Base-by-base conservation (phyloP, 2,329 filamentous ascomycete species). In the Penicillium sp. region DNA sequence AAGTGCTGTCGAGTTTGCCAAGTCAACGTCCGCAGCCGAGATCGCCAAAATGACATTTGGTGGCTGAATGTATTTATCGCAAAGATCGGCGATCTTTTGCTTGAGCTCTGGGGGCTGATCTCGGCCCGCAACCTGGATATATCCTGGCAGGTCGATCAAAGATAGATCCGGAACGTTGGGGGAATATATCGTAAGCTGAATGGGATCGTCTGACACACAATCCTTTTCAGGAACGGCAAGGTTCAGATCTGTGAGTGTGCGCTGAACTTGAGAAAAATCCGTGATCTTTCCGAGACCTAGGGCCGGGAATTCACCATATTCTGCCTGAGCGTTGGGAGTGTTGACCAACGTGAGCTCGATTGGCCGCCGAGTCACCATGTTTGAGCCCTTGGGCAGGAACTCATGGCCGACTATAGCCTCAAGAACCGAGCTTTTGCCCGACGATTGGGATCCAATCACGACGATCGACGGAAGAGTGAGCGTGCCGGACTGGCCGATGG, bases 361-460 rank as follows among this genome's bases (percentile, higher is more conserved):
- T 0, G 94, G 94, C 59, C 94, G 84, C 41, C 95, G 85, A 9
- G 94, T 99, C 50, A 99, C 94, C 94, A 99, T 99, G 70, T 99
- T 99, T 42, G 88, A 88, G n/a, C 94, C 94, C 75, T 99, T 99
- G 6, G 94, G 95, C 46, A 99, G 79, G 66, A 99, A 99, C 69
- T 99, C 94, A 71, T 99, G 94, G 6, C 94, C 95, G 54, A 99
- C 95, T 60, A 99, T 96, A 21, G 94, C 91, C 75, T 99, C 94
- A 48, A 99, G 76, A 1, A 99, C 94, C 1, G 94, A 99, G 71
- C 93, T 97, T 79, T 99, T 99, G 41, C 94, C 94, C 0, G 94
- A 97, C 0, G 94, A 99, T 73, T 99, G 94, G 2, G 94, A 99
- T 25, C 94, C 94, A 67, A 99, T 97, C 38, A 99, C 94, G n/a